Evolutionary conservation across 352 stramenopile species (phyloP), one percentile per base, ranked within the genome.

Genomic region (Pythium folliculosum): DNA sequence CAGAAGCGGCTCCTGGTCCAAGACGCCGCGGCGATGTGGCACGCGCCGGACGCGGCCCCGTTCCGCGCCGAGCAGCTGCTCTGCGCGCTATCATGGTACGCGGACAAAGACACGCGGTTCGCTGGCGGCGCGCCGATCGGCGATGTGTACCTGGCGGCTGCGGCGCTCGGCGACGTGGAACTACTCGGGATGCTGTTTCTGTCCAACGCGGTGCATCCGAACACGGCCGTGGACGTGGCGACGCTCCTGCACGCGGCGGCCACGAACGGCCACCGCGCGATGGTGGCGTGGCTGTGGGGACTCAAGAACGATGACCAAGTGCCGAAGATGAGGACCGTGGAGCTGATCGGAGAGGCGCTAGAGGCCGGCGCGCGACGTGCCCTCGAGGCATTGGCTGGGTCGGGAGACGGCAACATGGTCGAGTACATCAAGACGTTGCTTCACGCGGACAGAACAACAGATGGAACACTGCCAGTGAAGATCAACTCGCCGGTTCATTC

Each of bases 81-180:
- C 5, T 5, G 2, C 27, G 27, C 27, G 27, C 27, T 32, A 5
- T 5, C 2, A 32, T 32, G 27, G 3, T 32, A 5, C 27, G 27
- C 5, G 27, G 27, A 5, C 3, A 2, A 2, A 6, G 3, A 5
- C 27, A 32, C 27, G 27, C 27, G 27, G 27, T 5, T 2, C 27
- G 5, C 2, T 32, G 27, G 27, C 5, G 27, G 5, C 27, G 27
- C 9, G 12, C 13, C n/a, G 21, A 19, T 63, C 12, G 21, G 12
- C 10, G 32, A 56, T 21, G 35, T 57, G 47, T 50, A 57, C 16
- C n/a, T 65, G 32, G 38, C 47, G 22, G 21, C 47, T 5, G 58
- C 48, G 2, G 47, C 47, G 21, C 7, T 38, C 4, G 56, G 58
- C 1, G 45, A 44, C 12, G 3, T 45, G 5, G 35, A 32, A 19